Evolutionary conservation across 306 rosid species (phyloP).

Genomic region (Quercus bicolor): DNA sequence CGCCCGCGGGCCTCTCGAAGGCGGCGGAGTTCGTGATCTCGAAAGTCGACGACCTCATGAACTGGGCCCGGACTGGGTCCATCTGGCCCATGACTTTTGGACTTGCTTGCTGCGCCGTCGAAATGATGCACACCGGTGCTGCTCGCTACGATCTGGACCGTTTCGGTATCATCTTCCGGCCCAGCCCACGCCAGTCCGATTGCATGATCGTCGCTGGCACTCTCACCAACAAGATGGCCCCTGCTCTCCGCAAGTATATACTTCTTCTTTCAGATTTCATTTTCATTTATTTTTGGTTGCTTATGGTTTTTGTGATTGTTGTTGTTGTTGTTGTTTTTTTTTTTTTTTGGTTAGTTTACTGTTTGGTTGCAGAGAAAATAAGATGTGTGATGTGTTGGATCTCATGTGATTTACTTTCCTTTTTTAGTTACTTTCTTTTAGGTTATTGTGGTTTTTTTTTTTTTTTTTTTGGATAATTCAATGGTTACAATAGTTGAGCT

Average conservation of each 20-base stretch:
- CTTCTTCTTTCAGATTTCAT: background rate
- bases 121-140: constrained; percentile 99
- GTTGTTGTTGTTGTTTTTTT: background rate
- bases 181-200: constrained; percentile 96
- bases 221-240: constrained; percentile 99
- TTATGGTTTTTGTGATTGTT: too few species aligned
- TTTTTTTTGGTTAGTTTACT: background rate
- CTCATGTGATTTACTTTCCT: background rate
- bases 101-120: constrained; percentile 98
- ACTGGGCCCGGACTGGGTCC: constrained; percentile 95
- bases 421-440: background rate
- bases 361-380: background rate
- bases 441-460: background rate
- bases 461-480: too few species aligned
- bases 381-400: background rate
- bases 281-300: background rate
- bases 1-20: constrained; percentile 70
- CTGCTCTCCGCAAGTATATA: constrained; percentile 82
- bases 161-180: constrained; percentile 90
- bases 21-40: constrained; percentile 88
- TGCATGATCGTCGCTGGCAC: constrained; percentile 98
- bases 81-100: constrained; percentile 99
- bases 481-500: too few species aligned
- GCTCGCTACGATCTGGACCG: constrained; percentile 95
- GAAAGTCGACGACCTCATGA: constrained; percentile 87